A percentile compares a stretch with the other conserved stretches of the same genome.
Conservation (phyloP, 768 basidiomycete species). For the Leucocoprinus sp. region DNA sequence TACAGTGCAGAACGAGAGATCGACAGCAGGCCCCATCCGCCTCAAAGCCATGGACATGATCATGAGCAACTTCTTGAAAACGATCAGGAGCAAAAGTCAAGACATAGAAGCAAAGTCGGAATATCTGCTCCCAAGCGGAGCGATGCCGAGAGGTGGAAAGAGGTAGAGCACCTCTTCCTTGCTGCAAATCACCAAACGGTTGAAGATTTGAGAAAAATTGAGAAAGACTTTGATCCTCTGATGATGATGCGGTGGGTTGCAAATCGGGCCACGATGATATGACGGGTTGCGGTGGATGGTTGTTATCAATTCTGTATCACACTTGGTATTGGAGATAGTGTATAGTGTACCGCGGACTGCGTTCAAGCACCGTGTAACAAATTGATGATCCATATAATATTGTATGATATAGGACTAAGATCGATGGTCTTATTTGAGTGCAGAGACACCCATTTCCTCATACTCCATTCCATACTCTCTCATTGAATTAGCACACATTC, state of each 20-base stretch:
- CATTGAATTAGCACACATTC: slow-evolving; percentile 28
- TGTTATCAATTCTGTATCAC: background rate
- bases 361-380: too few relatives aligned
- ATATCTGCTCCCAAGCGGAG: background rate
- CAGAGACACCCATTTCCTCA: too few relatives aligned
- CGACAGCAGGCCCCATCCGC: too few relatives aligned
- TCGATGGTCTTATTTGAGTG: too few relatives aligned
- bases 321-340: too few relatives aligned
- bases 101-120: background rate
- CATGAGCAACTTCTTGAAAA: background rate
- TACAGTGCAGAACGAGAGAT: background rate
- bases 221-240: slow-evolving; percentile 18
- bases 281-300: background rate
- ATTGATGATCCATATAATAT: too few relatives aligned
- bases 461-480: too few relatives aligned
- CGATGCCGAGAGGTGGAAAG: slow-evolving; percentile 6
- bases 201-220: slow-evolving; percentile 19
- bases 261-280: background rate
- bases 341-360: too few relatives aligned
- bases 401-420: too few relatives aligned
- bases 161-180: slow-evolving; percentile 7
- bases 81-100: background rate
- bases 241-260: slow-evolving; percentile 20
- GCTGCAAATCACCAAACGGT: slow-evolving; percentile 14
- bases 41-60: slow-evolving; percentile 6